These are phyloP conservation scores for Maudiozyma turicensis DNA, from an alignment of 805 yeast species.

Conservation along the genomic window DNA sequence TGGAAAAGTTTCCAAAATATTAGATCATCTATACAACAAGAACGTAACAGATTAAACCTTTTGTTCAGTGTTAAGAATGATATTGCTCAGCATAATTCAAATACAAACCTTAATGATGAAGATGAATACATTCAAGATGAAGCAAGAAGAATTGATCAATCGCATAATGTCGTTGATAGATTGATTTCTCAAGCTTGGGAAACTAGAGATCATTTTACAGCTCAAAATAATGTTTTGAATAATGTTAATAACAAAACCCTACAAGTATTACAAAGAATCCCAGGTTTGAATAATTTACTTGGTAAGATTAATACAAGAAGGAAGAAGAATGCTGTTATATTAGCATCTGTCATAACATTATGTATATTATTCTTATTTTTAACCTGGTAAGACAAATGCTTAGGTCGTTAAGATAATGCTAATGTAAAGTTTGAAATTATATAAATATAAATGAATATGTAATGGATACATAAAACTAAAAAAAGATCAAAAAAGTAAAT, in stretches of 20 bases:
- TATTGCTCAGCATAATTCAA: conserved; percentile 52
- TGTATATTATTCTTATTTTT: conserved; percentile 66
- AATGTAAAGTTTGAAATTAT: not conserved
- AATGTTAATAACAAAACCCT: conserved; percentile 57
- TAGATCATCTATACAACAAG: conserved; percentile 51
- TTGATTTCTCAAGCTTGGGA: conserved; percentile 78
- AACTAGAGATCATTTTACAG: conserved; percentile 73
- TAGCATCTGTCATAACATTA: conserved; percentile 60
- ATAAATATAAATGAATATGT: not conserved
- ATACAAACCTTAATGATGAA: conserved; percentile 32
- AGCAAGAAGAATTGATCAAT: conserved; percentile 57
- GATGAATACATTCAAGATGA: conserved; percentile 75
- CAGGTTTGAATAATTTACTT: conserved; percentile 72
- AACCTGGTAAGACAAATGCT: conserved; percentile 27
- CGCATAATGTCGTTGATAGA: conserved; percentile 69
- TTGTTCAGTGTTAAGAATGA: conserved; percentile 71
- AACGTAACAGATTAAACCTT: conserved; percentile 65
- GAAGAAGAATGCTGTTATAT: conserved; percentile 77
- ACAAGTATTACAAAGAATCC: conserved; percentile 56
- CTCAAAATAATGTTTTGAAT: conserved; percentile 58
- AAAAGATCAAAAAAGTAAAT: not conserved
- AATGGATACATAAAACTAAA: not conserved
- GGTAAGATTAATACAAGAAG: conserved; percentile 79
- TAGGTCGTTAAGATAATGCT: not conserved
- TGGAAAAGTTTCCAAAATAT: conserved; percentile 52